Percentiles rank a stretch among this genome's conserved stretches.
phyloP scores from a whole-genome alignment of 495 filamentous ascomycete species.

The Penicillium cinerascens region DNA sequence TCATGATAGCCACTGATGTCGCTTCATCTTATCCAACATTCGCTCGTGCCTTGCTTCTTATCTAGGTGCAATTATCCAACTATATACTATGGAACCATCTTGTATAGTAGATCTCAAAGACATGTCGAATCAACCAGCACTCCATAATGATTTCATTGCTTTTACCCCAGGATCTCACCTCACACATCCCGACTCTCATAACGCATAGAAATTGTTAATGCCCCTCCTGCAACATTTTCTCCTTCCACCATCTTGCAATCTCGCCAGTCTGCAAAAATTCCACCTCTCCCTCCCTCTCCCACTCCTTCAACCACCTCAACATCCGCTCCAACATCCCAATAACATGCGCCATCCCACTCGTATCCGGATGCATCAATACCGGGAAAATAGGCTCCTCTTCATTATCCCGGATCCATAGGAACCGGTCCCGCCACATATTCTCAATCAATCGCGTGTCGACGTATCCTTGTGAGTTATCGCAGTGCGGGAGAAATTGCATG shows the following conservation, averaged over 20 bases:
- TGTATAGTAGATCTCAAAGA: too few species aligned
- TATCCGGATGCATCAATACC: constrained; percentile 57
- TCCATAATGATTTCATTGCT: too few species aligned
- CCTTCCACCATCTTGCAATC: constrained; percentile 26
- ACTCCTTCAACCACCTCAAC: constrained; percentile 50
- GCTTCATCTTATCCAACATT: too few species aligned
- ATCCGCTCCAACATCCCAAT: constrained; percentile 57
- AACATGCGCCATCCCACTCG: constrained; percentile 60
- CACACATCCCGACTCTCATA: too few species aligned
- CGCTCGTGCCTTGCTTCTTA: too few species aligned
- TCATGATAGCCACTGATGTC: too few species aligned
- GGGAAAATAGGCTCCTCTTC: constrained; percentile 43
- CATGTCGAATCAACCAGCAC: too few species aligned
- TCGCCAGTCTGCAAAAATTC: constrained; percentile 37
- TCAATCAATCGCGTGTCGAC: constrained; percentile 50
- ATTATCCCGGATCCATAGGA: constrained; percentile 42
- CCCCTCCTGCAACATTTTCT: constrained; percentile 2
- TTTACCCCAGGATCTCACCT: too few species aligned
- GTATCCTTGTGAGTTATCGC: constrained; percentile 51
- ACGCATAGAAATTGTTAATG: too few species aligned
- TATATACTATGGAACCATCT: too few species aligned
- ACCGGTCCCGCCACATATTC: constrained; percentile 53
- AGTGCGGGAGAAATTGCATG: constrained; percentile 50
- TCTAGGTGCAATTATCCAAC: too few species aligned
- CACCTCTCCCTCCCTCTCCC: constrained; percentile 40